A percentile compares a stretch with the other conserved stretches of the same genome.
These are phyloP conservation scores for Aspergillus homomorphus DNA, from an alignment of 495 filamentous ascomycete species.

Conservation along the genomic window DNA sequence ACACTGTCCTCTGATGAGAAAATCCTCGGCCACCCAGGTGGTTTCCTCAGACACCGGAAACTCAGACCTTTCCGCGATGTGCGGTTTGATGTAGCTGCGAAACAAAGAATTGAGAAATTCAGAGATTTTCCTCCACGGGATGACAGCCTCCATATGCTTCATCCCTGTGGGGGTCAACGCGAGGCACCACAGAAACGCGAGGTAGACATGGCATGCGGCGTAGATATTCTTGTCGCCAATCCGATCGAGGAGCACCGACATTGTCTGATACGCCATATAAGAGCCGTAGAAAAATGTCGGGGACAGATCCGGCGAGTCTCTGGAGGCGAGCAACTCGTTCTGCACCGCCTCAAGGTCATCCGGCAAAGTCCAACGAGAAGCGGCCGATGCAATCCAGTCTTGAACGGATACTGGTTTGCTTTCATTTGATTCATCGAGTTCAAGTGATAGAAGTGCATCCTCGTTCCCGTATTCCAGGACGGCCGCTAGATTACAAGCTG, in stretches of 20 bases:
- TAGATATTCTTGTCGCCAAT: conserved; percentile 61
- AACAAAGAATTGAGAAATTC: conserved; percentile 63
- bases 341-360: conserved; percentile 12
- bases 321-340: conserved; percentile 14
- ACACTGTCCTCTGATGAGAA: conserved; percentile 68
- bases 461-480: conserved; percentile 61
- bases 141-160: conserved; percentile 46
- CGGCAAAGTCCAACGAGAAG: conserved; percentile 16
- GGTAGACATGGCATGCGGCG: conserved; percentile 62
- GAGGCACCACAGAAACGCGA: conserved; percentile 67
- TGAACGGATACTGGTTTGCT: conserved; percentile 34
- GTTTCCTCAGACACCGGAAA: conserved; percentile 55
- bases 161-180: conserved; percentile 51
- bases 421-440: conserved; percentile 36
- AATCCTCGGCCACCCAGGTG: conserved; percentile 82
- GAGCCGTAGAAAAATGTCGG: conserved; percentile 33
- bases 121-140: conserved; percentile 68
- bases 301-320: conserved; percentile 14
- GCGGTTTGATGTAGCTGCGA: conserved; percentile 36
- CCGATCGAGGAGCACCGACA: conserved; percentile 56
- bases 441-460: conserved; percentile 40
- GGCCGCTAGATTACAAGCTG: conserved; percentile 50
- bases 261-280: conserved; percentile 43
- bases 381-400: conserved; percentile 21
- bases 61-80: conserved; percentile 45